Conservation (phyloP, 148 eudicot genomes). For the Rhododendron henanense region DNA sequence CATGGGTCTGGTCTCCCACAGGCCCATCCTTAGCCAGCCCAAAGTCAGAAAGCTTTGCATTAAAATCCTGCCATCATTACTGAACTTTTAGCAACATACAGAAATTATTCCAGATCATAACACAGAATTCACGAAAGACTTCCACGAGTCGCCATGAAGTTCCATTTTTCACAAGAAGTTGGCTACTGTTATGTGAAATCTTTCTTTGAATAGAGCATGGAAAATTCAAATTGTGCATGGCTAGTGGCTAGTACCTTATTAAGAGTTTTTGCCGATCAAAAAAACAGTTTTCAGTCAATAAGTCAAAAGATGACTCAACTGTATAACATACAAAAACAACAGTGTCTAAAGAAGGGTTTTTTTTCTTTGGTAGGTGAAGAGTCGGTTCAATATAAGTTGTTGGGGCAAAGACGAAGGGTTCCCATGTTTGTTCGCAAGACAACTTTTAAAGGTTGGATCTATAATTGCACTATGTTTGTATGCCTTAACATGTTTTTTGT, state of each 20-base stretch:
- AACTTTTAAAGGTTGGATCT: not conserved
- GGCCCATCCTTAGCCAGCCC: constrained; percentile 93
- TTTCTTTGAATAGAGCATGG: not conserved
- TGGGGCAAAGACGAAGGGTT: not conserved
- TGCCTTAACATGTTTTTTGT: not conserved
- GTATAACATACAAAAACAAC: not conserved
- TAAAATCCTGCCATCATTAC: constrained; percentile 53
- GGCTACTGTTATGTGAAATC: not conserved
- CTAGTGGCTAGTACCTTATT: not conserved
- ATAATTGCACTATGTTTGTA: not conserved
- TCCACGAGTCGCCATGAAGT: not conserved
- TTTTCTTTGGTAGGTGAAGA: not conserved
- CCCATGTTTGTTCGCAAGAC: not conserved
- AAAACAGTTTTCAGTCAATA: not conserved
- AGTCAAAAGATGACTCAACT: not conserved
- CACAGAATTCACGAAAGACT: not conserved
- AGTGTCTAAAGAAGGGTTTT: not conserved
- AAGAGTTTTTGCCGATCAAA: not conserved
- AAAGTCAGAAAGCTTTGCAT: constrained; percentile 87
- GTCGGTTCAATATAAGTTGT: not conserved
- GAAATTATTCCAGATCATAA: not conserved
- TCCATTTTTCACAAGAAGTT: not conserved
- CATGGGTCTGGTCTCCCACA: constrained; percentile 80
- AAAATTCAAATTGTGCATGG: not conserved
- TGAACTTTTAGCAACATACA: not conserved